Evolutionary conservation across 1,284 basidiomycete species (phyloP).

Genomic region (Ceratobasidium sp.): DNA sequence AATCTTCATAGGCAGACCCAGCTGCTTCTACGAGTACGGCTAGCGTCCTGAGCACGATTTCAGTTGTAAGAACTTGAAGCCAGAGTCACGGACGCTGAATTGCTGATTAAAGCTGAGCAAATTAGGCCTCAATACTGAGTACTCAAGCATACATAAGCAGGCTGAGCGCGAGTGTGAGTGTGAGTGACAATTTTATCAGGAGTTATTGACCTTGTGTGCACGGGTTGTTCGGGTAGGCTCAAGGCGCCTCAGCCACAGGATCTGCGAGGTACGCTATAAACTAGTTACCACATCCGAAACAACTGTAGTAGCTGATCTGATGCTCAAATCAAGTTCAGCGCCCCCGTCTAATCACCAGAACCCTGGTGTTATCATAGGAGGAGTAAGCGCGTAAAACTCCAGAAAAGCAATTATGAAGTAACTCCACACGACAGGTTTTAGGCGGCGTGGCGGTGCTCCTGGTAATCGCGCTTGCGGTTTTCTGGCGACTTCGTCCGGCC

Average conservation of each 20-base stretch:
- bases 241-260: neutral
- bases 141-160: conserved; percentile 1
- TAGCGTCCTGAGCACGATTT: no score
- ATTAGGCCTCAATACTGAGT: neutral
- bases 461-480: neutral
- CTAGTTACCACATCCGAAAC: no score
- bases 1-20: no score
- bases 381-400: no score
- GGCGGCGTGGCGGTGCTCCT: conserved; percentile 5
- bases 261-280: neutral
- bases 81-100: no score
- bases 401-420: no score
- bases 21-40: no score
- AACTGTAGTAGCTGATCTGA: neutral
- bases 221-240: neutral
- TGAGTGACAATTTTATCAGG: no score
- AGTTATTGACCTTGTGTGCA: neutral
- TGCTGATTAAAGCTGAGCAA: no score
- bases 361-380: neutral
- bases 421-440: neutral
- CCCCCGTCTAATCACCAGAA: neutral
- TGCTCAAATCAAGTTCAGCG: no score
- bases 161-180: conserved; percentile 1
- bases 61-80: no score
- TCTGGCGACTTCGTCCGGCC: neutral